A percentile compares a stretch with the other conserved stretches of the same genome.
Evolutionary conservation across 1,139 yeast genomes (phyloP).

Genomic region (Kodamaea sp.): DNA sequence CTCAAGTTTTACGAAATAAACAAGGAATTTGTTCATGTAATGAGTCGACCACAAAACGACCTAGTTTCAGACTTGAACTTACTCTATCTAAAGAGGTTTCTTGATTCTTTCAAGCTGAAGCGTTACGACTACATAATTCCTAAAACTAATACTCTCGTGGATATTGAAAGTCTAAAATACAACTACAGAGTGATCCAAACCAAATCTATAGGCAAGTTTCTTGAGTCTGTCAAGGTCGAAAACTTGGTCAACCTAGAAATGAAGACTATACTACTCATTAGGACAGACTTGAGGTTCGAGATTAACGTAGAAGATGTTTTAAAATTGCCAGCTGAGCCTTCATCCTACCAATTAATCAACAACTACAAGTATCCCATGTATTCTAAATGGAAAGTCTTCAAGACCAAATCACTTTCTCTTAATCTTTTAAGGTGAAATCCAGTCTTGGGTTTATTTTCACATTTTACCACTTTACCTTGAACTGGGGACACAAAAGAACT

Average conservation of each 20-base stretch:
- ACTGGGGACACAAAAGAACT: too few relatives aligned
- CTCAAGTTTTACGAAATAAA: conserved; percentile 4
- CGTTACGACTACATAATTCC: conserved; percentile 18
- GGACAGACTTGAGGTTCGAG: conserved; percentile 18
- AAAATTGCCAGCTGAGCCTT: conserved; percentile 4
- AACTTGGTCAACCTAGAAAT: conserved; percentile 13
- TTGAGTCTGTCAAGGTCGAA: conserved; percentile 20
- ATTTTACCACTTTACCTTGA: too few relatives aligned
- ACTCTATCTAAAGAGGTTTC: conserved; percentile 6
- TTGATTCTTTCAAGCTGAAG: conserved; percentile 21
- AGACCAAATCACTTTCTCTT: background rate
- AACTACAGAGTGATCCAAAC: background rate
- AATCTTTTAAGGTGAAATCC: too few relatives aligned
- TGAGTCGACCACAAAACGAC: background rate
- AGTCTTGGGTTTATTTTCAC: too few relatives aligned
- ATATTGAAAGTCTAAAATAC: background rate
- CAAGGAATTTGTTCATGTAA: conserved; percentile 2
- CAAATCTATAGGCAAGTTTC: background rate
- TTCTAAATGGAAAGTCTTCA: conserved; percentile 11
- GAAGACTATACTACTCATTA: conserved; percentile 14
- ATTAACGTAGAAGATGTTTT: conserved; percentile 7
- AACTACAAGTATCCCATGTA: conserved; percentile 7
- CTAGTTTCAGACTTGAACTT: background rate
- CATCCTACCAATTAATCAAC: conserved; percentile 3
- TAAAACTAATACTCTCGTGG: conserved; percentile 5